Evolutionary conservation across 768 basidiomycete genomes (phyloP), one percentile per base, ranked within the genome.

Genomic region (Hirschioporus abietinus): DNA sequence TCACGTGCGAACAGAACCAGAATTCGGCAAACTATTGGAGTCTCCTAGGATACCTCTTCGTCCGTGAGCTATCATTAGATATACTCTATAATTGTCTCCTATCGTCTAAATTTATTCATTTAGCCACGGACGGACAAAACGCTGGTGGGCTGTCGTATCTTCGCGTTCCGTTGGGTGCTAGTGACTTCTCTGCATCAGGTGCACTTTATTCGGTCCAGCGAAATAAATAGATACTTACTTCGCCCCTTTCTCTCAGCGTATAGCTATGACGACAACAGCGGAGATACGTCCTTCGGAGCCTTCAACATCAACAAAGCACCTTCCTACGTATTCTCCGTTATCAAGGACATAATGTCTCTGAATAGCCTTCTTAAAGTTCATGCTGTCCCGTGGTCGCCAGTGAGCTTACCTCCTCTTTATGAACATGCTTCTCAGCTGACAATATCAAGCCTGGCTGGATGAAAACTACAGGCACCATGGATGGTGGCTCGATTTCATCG

Each of bases 321-420:
- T 3, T 83, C 85, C 12, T 84, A 87, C 70, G 75, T 90, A 6
- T 90, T 88, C 73, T 82, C 82, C 1, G 84, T 87, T 0, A 77
- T 92, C 23, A 78, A 76, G 27, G 91, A 93, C 71, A 91, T 93
- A 63, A 74, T 79, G 69, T 79, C 83, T 12, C 74, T 88, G 70
- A 90, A 90, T 67, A 77, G 73, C 30, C 71, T 77, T 71, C 65
- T 88, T 65, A 83, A 80, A 70, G 77, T 90, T 23, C 86, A 89
- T 68, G 68, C 90, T 7, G 64, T 88, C 18, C 88, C 91, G 6
- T 92, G 91, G 91, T 90, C 89, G 27, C 89, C 90, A 1, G 90
- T 90, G 72, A 68, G 83, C 42, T 9, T 9, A 15, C 17, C 30
- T 3, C 23, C 12, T 23, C 3, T 60, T 2, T 6, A 25, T 61